phyloP scores from a whole-genome alignment of 2,329 filamentous ascomycete species.

The Fulvia fulva region DNA sequence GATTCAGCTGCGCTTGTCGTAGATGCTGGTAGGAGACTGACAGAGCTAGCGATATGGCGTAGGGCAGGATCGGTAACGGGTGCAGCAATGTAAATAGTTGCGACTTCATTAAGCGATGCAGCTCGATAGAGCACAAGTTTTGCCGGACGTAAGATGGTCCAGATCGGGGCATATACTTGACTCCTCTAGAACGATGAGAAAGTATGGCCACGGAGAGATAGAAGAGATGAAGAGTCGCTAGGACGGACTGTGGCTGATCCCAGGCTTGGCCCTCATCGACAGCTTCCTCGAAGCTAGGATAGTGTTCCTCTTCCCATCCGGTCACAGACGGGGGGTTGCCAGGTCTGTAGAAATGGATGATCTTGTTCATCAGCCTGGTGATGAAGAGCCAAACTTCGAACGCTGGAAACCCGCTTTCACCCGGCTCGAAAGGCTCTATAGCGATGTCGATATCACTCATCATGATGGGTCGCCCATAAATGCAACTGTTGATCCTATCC shows the following conservation, averaged over 20 bases:
- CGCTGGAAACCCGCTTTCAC: conserved; percentile 43
- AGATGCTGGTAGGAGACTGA: conserved; percentile 56
- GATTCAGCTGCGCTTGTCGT: conserved; percentile 48
- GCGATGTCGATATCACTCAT: conserved; percentile 48
- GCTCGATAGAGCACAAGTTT: conserved; percentile 53
- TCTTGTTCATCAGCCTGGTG: conserved; percentile 43
- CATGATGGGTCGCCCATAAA: conserved; percentile 45
- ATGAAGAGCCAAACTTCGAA: conserved; percentile 48
- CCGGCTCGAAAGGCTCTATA: conserved; percentile 39
- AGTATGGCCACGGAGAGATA: conserved; percentile 56
- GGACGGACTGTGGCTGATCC: conserved; percentile 37
- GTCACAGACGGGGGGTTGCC: conserved; percentile 38
- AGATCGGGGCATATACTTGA: conserved; percentile 40
- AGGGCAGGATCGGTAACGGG: conserved; percentile 53
- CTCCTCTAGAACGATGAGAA: conserved; percentile 49
- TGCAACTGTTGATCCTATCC: conserved; percentile 46
- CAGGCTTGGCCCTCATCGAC: conserved; percentile 39
- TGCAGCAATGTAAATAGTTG: conserved; percentile 44
- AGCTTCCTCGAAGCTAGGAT: conserved; percentile 22
- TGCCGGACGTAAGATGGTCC: conserved; percentile 52
- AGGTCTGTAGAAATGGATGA: conserved; percentile 47
- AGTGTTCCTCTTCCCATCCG: conserved; percentile 44
- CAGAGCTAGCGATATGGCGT: conserved; percentile 53
- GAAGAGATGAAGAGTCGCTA: conserved; percentile 51
- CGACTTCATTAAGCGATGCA: conserved; percentile 47